Conservation (phyloP, 2,329 filamentous ascomycete genomes). For the Uncinocarpus reesii region DNA sequence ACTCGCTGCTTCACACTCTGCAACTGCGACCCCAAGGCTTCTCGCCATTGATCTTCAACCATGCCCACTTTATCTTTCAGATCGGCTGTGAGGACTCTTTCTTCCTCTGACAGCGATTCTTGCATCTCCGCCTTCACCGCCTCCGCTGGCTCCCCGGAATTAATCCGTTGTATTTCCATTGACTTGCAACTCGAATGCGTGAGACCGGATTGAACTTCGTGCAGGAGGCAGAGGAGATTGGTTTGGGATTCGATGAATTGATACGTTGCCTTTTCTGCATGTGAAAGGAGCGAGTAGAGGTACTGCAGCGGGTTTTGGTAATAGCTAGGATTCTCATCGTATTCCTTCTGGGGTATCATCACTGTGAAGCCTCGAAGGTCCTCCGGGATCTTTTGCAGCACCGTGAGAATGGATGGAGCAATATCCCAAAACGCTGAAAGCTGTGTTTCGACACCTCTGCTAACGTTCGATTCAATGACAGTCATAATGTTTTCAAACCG, state of each 20-base stretch:
- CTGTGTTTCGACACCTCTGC: constrained; percentile 79
- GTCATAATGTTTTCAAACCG: constrained; percentile 67
- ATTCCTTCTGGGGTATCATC: constrained; percentile 67
- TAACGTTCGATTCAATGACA: constrained; percentile 74
- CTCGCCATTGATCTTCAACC: constrained; percentile 83
- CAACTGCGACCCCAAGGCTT: constrained; percentile 71
- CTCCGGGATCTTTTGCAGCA: constrained; percentile 69
- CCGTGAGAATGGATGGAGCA: constrained; percentile 64
- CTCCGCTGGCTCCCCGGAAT: constrained; percentile 35
- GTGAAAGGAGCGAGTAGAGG: constrained; percentile 70
- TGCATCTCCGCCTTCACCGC: constrained; percentile 41
- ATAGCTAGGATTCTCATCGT: constrained; percentile 77
- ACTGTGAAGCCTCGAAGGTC: constrained; percentile 52
- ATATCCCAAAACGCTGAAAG: constrained; percentile 97
- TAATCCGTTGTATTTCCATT: constrained; percentile 54
- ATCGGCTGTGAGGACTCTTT: constrained; percentile 64
- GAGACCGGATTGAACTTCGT: constrained; percentile 76
- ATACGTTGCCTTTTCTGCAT: constrained; percentile 85
- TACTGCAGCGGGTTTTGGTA: constrained; percentile 77
- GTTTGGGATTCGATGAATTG: constrained; percentile 95
- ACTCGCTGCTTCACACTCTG: constrained; percentile 63
- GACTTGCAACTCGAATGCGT: constrained; percentile 58
- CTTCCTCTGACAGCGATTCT: constrained; percentile 56
- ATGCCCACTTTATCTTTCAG: constrained; percentile 86
- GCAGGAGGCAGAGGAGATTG: constrained; percentile 78